Conservation (phyloP, 352 stramenopile species). For the Saprolegnia diclina region DNA sequence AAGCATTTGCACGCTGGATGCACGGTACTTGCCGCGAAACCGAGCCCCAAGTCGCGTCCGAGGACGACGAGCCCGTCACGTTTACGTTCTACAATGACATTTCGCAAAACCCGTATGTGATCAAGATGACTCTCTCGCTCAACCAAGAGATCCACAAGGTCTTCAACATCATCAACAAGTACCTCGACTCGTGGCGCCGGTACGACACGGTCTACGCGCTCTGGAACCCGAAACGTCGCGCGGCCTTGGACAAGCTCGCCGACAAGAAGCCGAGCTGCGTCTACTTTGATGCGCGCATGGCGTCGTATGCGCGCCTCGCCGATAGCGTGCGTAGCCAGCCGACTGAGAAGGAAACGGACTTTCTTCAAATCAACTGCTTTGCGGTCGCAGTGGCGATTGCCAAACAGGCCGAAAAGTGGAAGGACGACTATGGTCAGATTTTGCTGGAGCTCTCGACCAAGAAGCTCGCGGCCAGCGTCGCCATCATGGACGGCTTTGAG, state of each 20-base stretch:
- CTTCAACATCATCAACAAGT: slow-evolving; percentile 92
- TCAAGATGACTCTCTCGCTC: slow-evolving; percentile 92
- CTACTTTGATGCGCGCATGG: slow-evolving; percentile 93
- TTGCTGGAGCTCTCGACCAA: slow-evolving; percentile 83
- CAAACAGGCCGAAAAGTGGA: slow-evolving; percentile 91
- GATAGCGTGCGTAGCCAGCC: slow-evolving; percentile 85
- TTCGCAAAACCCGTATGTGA: slow-evolving; percentile 91
- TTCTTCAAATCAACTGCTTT: slow-evolving; percentile 91
- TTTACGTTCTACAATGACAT: slow-evolving; percentile 96
- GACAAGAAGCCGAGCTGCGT: slow-evolving; percentile 91
- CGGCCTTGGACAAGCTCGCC: slow-evolving; percentile 85
- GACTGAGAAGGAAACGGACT: slow-evolving; percentile 91
- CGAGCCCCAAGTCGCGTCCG: slow-evolving; percentile 76
- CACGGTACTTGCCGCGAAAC: slow-evolving; percentile 91
- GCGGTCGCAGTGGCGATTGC: slow-evolving; percentile 85
- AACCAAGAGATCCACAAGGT: slow-evolving; percentile 93
- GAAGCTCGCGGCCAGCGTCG: slow-evolving; percentile 63
- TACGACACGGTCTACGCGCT: slow-evolving; percentile 94
- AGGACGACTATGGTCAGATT: slow-evolving; percentile 91
- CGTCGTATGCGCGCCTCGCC: slow-evolving; percentile 82
- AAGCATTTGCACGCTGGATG: slow-evolving; percentile 94
- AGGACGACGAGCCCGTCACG: slow-evolving; percentile 92
- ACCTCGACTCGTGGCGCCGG: slow-evolving; percentile 89
- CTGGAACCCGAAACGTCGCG: slow-evolving; percentile 90
- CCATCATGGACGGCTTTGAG: slow-evolving; percentile 77